A percentile compares a stretch with the other conserved stretches of the same genome.
Conservation (phyloP, 2,329 filamentous ascomycete species). For the Colletotrichum godetiae region DNA sequence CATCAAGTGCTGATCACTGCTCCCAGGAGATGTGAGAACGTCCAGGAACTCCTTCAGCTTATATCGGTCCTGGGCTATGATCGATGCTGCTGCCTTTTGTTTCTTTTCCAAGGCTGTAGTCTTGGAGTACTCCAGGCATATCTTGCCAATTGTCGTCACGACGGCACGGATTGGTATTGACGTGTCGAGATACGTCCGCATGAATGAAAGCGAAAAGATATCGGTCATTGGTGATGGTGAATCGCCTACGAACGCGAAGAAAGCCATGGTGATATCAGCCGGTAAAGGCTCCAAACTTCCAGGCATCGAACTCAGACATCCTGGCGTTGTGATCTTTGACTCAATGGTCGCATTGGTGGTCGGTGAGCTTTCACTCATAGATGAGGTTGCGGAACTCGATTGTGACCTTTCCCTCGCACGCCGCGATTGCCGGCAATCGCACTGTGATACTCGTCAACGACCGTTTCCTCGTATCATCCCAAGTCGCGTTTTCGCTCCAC, state of each 20-base stretch:
- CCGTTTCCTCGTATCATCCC: too few relatives aligned
- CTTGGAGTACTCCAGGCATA: not conserved
- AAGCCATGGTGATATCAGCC: slow-evolving; percentile 1
- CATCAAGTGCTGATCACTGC: slow-evolving; percentile 13
- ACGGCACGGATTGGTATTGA: slow-evolving; percentile 12
- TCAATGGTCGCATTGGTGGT: not conserved
- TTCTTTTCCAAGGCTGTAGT: not conserved
- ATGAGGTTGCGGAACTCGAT: not conserved
- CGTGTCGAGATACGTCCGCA: slow-evolving; percentile 12
- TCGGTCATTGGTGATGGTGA: slow-evolving; percentile 23
- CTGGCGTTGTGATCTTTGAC: slow-evolving; percentile 6
- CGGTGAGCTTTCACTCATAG: slow-evolving; percentile 4
- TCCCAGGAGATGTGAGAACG: slow-evolving; percentile 3
- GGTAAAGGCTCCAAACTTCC: not conserved
- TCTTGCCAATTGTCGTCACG: slow-evolving; percentile 10
- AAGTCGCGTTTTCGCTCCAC: not conserved
- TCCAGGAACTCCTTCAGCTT: slow-evolving; percentile 8
- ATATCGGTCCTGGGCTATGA: not conserved
- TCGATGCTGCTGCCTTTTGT: slow-evolving; percentile 5
- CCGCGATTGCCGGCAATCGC: not conserved
- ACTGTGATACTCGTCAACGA: slow-evolving; percentile 5
- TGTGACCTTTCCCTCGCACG: not conserved
- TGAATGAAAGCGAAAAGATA: slow-evolving; percentile 21
- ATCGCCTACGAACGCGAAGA: slow-evolving; percentile 27
- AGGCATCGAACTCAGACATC: not conserved